These are phyloP conservation scores for Pseudonitzschia multiseries DNA, from an alignment of 108 stramenopile genomes.

Conservation along the genomic window DNA sequence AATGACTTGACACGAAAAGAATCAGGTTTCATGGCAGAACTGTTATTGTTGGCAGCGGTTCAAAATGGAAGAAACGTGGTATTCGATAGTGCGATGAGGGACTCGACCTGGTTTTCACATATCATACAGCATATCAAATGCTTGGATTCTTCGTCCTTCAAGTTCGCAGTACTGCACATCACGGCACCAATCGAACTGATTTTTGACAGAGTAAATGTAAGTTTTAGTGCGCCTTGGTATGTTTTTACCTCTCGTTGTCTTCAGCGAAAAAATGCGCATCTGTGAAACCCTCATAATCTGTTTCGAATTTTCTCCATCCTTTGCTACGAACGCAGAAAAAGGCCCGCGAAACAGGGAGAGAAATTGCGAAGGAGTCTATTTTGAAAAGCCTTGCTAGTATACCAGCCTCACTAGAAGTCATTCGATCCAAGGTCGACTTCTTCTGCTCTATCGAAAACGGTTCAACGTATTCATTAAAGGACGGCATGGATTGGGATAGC, in stretches of 20 bases:
- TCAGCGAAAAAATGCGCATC: not conserved
- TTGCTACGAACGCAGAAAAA: conserved; percentile 14
- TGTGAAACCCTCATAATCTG: not conserved
- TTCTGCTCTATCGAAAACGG: conserved; percentile 52
- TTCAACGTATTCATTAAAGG: conserved; percentile 37
- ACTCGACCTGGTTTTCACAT: conserved; percentile 62
- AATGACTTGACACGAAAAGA: conserved; percentile 59
- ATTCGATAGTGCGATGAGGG: conserved; percentile 59
- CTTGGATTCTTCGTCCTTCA: conserved; percentile 31
- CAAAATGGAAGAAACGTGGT: conserved; percentile 62
- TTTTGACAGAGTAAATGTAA: conserved; percentile 24
- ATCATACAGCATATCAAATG: conserved; percentile 43
- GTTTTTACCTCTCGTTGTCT: not conserved
- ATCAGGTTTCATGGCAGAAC: conserved; percentile 59
- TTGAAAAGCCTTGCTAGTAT: conserved; percentile 49
- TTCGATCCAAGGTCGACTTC: conserved; percentile 52
- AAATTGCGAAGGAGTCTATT: conserved; percentile 52
- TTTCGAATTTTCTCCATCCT: not conserved
- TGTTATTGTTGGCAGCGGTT: conserved; percentile 50
- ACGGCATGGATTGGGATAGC: conserved; percentile 49
- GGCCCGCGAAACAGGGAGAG: conserved; percentile 49
- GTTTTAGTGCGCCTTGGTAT: not conserved
- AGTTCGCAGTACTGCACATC: conserved; percentile 51
- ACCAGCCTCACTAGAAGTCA: conserved; percentile 47
- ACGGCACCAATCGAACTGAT: conserved; percentile 35